phyloP scores from a whole-genome alignment of 257 asterid genomes.

The Orobanche coerulescens region DNA sequence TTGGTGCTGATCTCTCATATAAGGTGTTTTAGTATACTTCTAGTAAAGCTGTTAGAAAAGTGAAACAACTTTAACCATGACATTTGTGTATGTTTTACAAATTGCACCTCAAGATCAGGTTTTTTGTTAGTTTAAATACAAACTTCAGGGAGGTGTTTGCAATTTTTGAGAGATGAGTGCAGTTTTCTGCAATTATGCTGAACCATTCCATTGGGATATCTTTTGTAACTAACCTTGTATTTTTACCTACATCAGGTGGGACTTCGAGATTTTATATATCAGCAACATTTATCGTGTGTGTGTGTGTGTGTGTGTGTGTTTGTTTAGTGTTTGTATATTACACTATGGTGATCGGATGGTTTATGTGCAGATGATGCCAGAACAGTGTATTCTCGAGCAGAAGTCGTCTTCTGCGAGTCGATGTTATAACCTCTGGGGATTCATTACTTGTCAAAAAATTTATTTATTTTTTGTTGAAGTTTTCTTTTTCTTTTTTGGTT shows the following conservation, averaged over 20 bases:
- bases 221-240: too few species aligned
- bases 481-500: too few species aligned
- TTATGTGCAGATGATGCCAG: conserved; percentile 65
- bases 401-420: conserved; percentile 43
- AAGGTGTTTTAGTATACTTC: background rate
- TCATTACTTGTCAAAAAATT: background rate
- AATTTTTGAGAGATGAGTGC: too few species aligned
- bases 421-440: conserved; percentile 36
- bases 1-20: background rate
- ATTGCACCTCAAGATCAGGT: too few species aligned
- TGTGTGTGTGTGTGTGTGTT: background rate
- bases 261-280: background rate
- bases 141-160: too few species aligned
- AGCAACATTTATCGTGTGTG: background rate
- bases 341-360: background rate
- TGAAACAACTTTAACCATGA: background rate
- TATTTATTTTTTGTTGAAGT: too few species aligned
- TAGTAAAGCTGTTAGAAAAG: background rate
- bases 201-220: too few species aligned
- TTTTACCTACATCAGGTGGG: too few species aligned
- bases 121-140: too few species aligned
- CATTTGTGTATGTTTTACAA: too few species aligned
- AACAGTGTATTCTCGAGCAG: conserved; percentile 42
- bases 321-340: background rate
- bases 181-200: too few species aligned